Conservation (phyloP, 768 basidiomycete genomes). For the Lactarius deliciosus region DNA sequence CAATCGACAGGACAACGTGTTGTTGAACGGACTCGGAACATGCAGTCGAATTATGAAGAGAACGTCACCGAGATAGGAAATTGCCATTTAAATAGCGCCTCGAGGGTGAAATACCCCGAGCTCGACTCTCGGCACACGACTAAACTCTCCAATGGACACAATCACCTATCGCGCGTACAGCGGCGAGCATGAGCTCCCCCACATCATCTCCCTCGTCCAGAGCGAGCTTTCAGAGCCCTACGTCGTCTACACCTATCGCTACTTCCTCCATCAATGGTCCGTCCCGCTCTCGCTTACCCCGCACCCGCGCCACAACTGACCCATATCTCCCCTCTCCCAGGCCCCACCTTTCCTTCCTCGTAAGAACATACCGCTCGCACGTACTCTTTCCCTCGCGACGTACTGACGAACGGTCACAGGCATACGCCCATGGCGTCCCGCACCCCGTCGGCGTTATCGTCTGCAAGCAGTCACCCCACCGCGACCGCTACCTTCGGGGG, state of each 20-base stretch:
- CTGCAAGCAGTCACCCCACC: conserved; percentile 94
- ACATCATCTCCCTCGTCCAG: conserved; percentile 86
- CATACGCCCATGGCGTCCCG: conserved; percentile 20
- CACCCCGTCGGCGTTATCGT: conserved; percentile 88
- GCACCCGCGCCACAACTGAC: conserved; percentile 32
- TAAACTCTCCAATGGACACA: conserved; percentile 16
- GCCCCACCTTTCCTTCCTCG: conserved; percentile 88
- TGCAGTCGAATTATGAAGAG: not conserved
- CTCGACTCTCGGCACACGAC: conserved; percentile 5
- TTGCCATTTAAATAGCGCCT: not conserved
- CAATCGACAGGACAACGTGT: not conserved
- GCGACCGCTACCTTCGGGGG: conserved; percentile 72
- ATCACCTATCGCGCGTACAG: conserved; percentile 63
- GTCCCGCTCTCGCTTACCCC: conserved; percentile 35
- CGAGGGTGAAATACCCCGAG: not conserved
- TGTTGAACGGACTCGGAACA: not conserved
- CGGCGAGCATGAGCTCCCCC: conserved; percentile 75
- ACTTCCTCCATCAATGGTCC: conserved; percentile 95
- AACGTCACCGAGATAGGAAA: not conserved
- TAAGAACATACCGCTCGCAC: conserved; percentile 33
- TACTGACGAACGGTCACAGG: not conserved
- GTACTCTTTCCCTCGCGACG: too few species aligned
- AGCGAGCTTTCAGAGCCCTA: conserved; percentile 94
- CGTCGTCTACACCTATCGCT: conserved; percentile 94
- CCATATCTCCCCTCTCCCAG: conserved; percentile 44